Evolutionary conservation across 306 rosid genomes (phyloP), one percentile per base, ranked within the genome.

Genomic region (Macrotyloma uniflorum): DNA sequence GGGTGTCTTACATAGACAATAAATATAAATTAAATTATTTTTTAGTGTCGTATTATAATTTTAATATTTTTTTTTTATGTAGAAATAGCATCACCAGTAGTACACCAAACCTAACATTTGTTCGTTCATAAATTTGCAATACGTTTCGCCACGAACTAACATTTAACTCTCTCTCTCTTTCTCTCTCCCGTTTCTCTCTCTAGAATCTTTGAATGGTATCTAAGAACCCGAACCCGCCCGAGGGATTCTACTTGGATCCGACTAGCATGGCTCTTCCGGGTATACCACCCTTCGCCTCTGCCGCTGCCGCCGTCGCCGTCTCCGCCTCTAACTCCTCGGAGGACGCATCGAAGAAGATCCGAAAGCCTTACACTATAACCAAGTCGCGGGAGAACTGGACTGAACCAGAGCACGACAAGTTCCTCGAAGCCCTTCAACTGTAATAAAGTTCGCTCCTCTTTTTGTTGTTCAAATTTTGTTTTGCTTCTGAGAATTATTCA

Each of bases 321-420:
- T 77, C 88, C 16, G 64, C 85, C 40, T n/a, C 86, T 28, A 71
- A 82, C 64, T 79, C 80, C 4, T 16, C 78, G 40, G 96, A 92
- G 55, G 96, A 92, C 70, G 84, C 47, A 43, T 61, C 74, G 13
- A 92, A 87, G 93, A 92, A 92, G 87, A 86, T 92, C 80, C 90
- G 93, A 0, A 92, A 92, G 79, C 96, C 96, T 0, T 92, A 90
- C 83, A 92, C 97, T 14, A 92, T 92, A 43, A 90, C 96, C 69
- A 92, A 92, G 96, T 90, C 96, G 16, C 73, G 97, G 77, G 97
- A 92, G 83, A 92, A 91, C 87, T 92, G 93, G 96, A 88, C 96
- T 12, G 96, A 92, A 61, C 97, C 96, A 11, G 96, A 92, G 82
- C 97, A 92, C 75, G 97, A 92, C 86, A 92, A 92, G 87, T 92